These are phyloP conservation scores for Ascochyta koolunga DNA, from an alignment of 2,329 filamentous ascomycete genomes.

Conservation along the genomic window DNA sequence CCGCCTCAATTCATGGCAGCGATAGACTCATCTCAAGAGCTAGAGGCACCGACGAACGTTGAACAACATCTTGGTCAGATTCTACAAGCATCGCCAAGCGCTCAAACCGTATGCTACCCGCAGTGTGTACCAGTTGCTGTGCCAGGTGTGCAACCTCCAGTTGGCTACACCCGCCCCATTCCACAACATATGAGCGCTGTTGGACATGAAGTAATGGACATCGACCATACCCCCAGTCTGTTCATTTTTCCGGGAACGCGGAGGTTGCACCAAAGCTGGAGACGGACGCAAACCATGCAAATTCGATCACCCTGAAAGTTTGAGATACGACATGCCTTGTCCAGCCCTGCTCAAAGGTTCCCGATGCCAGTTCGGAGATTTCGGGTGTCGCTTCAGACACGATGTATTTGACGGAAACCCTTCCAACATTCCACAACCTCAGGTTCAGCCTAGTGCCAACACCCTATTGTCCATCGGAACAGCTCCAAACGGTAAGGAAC, in stretches of 20 bases:
- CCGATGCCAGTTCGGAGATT: neutral
- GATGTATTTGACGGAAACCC: neutral
- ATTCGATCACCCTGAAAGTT: neutral
- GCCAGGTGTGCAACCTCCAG: too few relatives aligned
- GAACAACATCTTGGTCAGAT: too few relatives aligned
- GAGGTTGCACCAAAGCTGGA: neutral
- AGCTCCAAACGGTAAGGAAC: neutral
- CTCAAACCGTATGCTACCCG: too few relatives aligned
- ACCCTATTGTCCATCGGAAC: neutral
- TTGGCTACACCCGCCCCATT: too few relatives aligned
- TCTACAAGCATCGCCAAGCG: too few relatives aligned
- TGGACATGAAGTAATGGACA: too few relatives aligned
- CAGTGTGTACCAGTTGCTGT: too few relatives aligned
- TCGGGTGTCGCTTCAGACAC: neutral
- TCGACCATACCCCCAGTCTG: neutral
- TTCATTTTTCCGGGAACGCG: neutral
- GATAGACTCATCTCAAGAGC: too few relatives aligned
- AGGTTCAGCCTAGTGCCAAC: neutral
- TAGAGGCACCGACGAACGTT: too few relatives aligned
- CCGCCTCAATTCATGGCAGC: too few relatives aligned
- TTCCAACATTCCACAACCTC: neutral
- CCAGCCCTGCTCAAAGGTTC: neutral
- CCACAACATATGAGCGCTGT: too few relatives aligned
- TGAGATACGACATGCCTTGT: neutral
- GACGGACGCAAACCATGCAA: neutral